These are phyloP conservation scores for Serendipita vermifera DNA, from an alignment of 768 basidiomycete genomes.

Conservation along the genomic window DNA sequence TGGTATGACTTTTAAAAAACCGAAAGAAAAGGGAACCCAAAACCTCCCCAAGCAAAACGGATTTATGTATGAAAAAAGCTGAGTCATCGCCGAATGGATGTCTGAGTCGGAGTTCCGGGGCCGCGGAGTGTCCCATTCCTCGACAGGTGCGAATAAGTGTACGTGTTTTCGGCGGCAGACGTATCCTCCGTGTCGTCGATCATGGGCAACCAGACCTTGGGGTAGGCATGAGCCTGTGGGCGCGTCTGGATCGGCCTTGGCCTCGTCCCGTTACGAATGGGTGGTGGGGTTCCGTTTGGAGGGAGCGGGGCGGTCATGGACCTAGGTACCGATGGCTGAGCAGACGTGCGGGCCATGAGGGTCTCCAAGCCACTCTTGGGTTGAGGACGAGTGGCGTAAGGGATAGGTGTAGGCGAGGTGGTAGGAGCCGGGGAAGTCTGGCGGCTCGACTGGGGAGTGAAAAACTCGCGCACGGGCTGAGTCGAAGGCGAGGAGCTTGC, in stretches of 20 bases:
- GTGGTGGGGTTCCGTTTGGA: conserved; percentile 1
- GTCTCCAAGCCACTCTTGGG: conserved; percentile 8
- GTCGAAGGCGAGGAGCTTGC: conserved; percentile 1
- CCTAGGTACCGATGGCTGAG: background rate
- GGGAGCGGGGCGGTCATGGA: conserved; percentile 7
- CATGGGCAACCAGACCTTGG: conserved; percentile 8
- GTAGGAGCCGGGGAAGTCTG: conserved; percentile 5
- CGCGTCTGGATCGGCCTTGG: background rate
- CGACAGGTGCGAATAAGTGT: background rate
- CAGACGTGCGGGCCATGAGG: background rate
- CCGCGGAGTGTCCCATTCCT: background rate
- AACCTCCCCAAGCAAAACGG: background rate
- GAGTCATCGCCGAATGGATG: background rate
- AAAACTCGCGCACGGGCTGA: background rate
- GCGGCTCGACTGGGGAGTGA: background rate
- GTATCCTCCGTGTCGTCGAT: conserved; percentile 8
- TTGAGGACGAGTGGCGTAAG: conserved; percentile 4
- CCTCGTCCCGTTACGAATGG: background rate
- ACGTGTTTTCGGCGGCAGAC: conserved; percentile 3
- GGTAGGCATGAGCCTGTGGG: background rate
- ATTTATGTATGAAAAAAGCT: background rate
- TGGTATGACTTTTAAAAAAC: too few species aligned
- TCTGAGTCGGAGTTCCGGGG: background rate
- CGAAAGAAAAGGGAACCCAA: background rate
- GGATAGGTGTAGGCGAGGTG: conserved; percentile 4